A percentile compares a stretch with the other conserved stretches of the same genome.
phyloP scores from a whole-genome alignment of 176 grass and related monocot species.

The Thalia dealbata region DNA sequence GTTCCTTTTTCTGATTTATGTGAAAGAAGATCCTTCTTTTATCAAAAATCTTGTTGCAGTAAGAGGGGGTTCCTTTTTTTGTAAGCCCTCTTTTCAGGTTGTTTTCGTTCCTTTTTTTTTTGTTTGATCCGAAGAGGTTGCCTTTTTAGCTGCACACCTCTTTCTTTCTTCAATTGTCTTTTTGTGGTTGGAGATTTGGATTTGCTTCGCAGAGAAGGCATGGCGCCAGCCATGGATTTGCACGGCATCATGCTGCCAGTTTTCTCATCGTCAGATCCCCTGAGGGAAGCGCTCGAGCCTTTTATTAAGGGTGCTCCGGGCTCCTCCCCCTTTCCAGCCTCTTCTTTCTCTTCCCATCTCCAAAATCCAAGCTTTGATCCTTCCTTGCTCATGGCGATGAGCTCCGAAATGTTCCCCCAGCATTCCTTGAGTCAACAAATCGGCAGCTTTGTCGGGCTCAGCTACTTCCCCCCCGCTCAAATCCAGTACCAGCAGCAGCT shows the following conservation, averaged over 20 bases:
- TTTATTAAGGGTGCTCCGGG: neutral
- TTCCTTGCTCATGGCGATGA: neutral
- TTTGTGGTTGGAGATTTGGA: neutral
- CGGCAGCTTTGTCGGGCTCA: neutral
- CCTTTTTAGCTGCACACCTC: neutral
- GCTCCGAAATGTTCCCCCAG: neutral
- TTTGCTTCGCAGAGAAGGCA: conserved; percentile 6
- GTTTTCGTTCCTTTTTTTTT: neutral
- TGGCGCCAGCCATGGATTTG: conserved; percentile 15
- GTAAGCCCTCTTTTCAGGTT: neutral
- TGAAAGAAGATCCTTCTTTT: neutral
- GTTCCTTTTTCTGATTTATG: neutral
- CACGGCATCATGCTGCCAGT: neutral
- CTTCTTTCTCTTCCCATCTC: neutral
- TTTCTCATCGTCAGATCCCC: conserved; percentile 2
- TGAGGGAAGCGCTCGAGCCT: conserved; percentile 9
- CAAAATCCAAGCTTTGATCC: neutral
- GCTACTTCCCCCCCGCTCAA: neutral
- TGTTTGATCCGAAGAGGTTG: neutral
- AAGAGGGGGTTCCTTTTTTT: neutral
- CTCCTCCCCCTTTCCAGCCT: neutral
- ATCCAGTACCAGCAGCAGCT: conserved; percentile 6
- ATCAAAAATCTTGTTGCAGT: neutral
- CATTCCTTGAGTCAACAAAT: neutral
- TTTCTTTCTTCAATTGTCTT: neutral